phyloP scores from a whole-genome alignment of 176 grass and related monocot species.

The Aegilops tauschii region DNA sequence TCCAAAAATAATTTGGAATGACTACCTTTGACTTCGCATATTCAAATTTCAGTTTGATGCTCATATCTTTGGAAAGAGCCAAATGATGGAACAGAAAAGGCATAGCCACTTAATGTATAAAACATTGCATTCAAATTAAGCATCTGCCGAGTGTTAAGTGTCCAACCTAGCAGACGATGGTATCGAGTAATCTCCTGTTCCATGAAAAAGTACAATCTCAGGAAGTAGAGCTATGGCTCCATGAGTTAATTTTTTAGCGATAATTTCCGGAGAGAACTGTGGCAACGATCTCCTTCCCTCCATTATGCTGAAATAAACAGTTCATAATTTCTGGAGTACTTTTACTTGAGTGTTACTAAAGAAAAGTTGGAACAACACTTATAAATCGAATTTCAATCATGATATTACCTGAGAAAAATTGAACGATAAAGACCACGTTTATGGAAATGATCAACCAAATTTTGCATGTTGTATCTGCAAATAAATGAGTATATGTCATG shows the following conservation, averaged over 20 bases:
- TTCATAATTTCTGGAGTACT: conserved; percentile 5
- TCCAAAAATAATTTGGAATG: not conserved
- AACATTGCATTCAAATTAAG: not conserved
- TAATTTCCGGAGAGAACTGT: conserved; percentile 78
- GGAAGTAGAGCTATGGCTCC: conserved; percentile 69
- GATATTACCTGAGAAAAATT: conserved; percentile 84
- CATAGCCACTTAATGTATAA: not conserved
- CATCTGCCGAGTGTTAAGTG: not conserved
- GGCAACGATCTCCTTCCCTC: conserved; percentile 68
- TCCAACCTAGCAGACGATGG: conserved; percentile 81
- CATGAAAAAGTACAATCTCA: conserved; percentile 81
- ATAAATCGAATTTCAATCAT: not conserved
- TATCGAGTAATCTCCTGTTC: conserved; percentile 90
- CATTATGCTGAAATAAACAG: conserved; percentile 80
- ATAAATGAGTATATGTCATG: conserved; percentile 21
- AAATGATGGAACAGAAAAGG: not conserved
- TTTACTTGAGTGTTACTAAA: not conserved
- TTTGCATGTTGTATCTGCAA: conserved; percentile 70
- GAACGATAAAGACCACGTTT: conserved; percentile 80
- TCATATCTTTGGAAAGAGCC: not conserved
- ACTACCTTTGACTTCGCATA: not conserved
- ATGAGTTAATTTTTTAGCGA: conserved; percentile 45
- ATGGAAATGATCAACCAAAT: conserved; percentile 91
- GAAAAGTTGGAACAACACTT: not conserved
- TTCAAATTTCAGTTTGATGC: not conserved